Evolutionary conservation across 345 rosid genomes (phyloP).

Genomic region (Eucalyptus cloeziana): DNA sequence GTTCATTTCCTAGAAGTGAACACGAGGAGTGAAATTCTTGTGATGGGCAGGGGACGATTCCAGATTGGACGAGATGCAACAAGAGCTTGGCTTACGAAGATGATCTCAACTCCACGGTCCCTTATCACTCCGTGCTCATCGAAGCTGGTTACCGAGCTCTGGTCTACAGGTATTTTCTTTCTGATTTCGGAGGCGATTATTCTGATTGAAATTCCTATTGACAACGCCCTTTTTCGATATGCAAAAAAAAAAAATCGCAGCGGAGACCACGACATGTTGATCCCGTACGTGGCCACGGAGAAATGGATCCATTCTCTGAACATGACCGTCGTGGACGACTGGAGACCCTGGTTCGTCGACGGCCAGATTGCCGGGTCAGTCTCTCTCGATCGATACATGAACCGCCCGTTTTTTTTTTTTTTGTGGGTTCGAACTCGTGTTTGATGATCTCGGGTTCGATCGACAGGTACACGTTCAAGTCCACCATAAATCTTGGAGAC

Average conservation of each 20-base stretch:
- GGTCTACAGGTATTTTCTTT: not conserved
- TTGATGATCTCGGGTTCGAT: not conserved
- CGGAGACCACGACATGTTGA: conserved; percentile 17
- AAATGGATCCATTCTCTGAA: conserved; percentile 10
- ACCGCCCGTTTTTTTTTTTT: not conserved
- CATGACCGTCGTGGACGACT: not conserved
- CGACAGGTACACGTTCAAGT: not conserved
- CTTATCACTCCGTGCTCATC: conserved; percentile 8
- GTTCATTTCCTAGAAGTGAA: not conserved
- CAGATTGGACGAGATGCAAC: conserved; percentile 16
- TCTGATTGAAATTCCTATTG: not conserved
- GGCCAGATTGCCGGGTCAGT: conserved; percentile 30
- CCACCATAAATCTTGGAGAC: not conserved
- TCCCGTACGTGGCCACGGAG: conserved; percentile 13
- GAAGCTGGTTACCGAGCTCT: conserved; percentile 9
- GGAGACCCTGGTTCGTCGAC: conserved; percentile 28
- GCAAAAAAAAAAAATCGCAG: not conserved
- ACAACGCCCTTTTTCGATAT: not conserved
- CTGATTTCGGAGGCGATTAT: not conserved
- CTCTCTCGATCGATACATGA: not conserved
- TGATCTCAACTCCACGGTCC: not conserved
- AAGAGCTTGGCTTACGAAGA: not conserved
- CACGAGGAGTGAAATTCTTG: not conserved
- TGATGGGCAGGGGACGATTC: conserved; percentile 1
- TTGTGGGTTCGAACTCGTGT: not conserved